phyloP scores from a whole-genome alignment of 257 asterid species.

The Nicotiana benthamiana region DNA sequence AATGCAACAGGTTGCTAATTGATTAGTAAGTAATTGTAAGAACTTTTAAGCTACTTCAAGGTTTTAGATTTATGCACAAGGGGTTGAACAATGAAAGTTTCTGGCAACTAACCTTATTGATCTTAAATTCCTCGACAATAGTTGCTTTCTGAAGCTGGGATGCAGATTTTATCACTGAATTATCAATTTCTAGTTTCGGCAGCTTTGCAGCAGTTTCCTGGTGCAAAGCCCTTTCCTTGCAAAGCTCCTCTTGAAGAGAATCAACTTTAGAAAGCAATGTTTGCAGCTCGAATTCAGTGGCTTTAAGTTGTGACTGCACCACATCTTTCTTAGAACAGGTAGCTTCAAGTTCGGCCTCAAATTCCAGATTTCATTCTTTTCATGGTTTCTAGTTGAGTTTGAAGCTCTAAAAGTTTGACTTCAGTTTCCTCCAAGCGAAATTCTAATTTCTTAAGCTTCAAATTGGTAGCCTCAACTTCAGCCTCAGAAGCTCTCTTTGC shows the following conservation, averaged over 20 bases:
- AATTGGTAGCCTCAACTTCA: conserved; percentile 31
- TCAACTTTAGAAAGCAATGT: conserved; percentile 29
- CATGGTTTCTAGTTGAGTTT: conserved; percentile 30
- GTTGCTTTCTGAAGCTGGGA: conserved; percentile 40
- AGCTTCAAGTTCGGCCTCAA: conserved; percentile 10
- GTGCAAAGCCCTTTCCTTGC: conserved; percentile 33
- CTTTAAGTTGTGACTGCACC: conserved; percentile 37
- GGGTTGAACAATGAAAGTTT: not conserved
- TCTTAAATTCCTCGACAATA: conserved; percentile 42
- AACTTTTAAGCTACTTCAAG: not conserved
- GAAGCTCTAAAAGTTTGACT: conserved; percentile 22
- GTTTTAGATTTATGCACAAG: not conserved
- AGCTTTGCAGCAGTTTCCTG: conserved; percentile 45
- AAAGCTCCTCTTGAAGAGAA: conserved; percentile 34
- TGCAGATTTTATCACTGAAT: conserved; percentile 36
- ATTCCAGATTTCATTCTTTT: conserved; percentile 22
- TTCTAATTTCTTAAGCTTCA: conserved; percentile 29
- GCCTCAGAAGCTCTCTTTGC: conserved; percentile 35
- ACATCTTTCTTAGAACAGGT: conserved; percentile 26
- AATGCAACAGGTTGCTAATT: not conserved
- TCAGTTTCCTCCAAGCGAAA: conserved; percentile 46
- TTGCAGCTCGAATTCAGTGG: conserved; percentile 32
- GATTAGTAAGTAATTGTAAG: not conserved
- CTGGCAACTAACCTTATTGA: conserved; percentile 45
- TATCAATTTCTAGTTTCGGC: conserved; percentile 35